phyloP scores from a whole-genome alignment of 2,329 filamentous ascomycete species.

The Ascochyta pisi region DNA sequence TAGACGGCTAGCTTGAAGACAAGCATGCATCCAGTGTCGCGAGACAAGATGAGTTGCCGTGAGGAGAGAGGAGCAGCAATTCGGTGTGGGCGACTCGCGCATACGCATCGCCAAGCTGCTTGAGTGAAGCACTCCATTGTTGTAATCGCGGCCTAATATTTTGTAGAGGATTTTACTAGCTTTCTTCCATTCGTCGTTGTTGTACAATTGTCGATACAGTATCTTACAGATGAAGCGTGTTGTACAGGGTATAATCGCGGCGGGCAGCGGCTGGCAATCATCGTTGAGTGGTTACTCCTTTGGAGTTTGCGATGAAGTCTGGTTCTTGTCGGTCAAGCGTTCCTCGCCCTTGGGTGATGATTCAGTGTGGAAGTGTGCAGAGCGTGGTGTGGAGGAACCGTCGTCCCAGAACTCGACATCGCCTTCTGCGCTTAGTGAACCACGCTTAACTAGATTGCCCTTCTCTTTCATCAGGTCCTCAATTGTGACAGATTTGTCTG shows the following conservation, averaged over 20 bases:
- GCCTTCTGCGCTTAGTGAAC: constrained; percentile 75
- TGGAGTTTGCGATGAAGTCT: constrained; percentile 21
- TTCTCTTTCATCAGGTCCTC: constrained; percentile 80
- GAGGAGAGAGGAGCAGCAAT: too few relatives aligned
- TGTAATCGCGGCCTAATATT: neutral
- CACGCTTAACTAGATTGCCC: constrained; percentile 75
- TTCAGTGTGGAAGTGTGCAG: constrained; percentile 43
- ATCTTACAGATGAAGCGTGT: constrained; percentile 11
- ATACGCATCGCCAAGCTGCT: neutral
- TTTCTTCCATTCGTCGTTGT: constrained; percentile 7
- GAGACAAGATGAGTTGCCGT: too few relatives aligned
- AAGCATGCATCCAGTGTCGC: too few relatives aligned
- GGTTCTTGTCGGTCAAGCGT: constrained; percentile 26
- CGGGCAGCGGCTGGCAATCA: constrained; percentile 5
- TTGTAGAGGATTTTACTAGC: too few relatives aligned
- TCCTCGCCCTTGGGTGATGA: constrained; percentile 35
- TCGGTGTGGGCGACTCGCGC: too few relatives aligned
- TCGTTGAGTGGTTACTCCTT: constrained; percentile 13
- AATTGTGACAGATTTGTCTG: constrained; percentile 71
- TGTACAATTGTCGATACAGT: constrained; percentile 2
- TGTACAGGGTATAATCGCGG: constrained; percentile 19
- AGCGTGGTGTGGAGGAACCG: constrained; percentile 54
- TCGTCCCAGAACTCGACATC: constrained; percentile 94
- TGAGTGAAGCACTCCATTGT: neutral
- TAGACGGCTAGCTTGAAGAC: too few relatives aligned